These are phyloP conservation scores for Biancaea sappan DNA, from an alignment of 306 rosid species.

Conservation along the genomic window DNA sequence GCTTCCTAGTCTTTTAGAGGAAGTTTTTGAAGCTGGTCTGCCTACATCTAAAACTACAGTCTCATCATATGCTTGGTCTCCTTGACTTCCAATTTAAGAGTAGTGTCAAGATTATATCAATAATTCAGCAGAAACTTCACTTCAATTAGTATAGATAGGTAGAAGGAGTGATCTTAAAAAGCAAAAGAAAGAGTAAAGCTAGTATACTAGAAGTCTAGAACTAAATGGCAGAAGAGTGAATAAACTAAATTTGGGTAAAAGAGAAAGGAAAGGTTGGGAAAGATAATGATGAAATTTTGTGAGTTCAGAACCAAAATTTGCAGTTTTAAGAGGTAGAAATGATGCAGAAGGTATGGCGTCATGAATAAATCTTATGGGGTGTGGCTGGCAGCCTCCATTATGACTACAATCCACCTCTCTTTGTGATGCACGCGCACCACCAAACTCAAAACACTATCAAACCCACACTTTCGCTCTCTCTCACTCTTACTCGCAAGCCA, in stretches of 20 bases:
- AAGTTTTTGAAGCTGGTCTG: conserved; percentile 51
- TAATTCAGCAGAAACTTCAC: conserved; percentile 54
- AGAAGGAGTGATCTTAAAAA: conserved; percentile 15
- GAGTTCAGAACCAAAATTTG: conserved; percentile 56
- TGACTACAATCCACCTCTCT: conserved; percentile 70
- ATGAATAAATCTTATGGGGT: conserved; percentile 73
- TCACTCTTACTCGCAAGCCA: conserved; percentile 40
- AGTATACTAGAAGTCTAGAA: conserved; percentile 15
- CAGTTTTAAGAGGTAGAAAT: conserved; percentile 54
- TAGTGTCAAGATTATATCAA: conserved; percentile 54
- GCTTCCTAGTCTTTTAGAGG: conserved; percentile 57
- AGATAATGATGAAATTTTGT: conserved; percentile 60
- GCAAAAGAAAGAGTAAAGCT: conserved; percentile 1
- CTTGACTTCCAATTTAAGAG: conserved; percentile 85
- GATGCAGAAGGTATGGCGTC: conserved; percentile 72
- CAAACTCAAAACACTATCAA: conserved; percentile 70
- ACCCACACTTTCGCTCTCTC: conserved; percentile 27
- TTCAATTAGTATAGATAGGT: conserved; percentile 20
- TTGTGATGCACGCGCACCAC: conserved; percentile 69
- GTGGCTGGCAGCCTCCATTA: conserved; percentile 80
- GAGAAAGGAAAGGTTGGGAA: conserved; percentile 10
- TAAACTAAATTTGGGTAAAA: conserved; percentile 18
- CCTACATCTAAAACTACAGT: conserved; percentile 43
- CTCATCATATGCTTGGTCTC: conserved; percentile 46
- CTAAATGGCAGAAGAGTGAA: conserved; percentile 32